Base-by-base conservation (phyloP, 2,329 filamentous ascomycete species). In the Ophiostoma sp. region DNA sequence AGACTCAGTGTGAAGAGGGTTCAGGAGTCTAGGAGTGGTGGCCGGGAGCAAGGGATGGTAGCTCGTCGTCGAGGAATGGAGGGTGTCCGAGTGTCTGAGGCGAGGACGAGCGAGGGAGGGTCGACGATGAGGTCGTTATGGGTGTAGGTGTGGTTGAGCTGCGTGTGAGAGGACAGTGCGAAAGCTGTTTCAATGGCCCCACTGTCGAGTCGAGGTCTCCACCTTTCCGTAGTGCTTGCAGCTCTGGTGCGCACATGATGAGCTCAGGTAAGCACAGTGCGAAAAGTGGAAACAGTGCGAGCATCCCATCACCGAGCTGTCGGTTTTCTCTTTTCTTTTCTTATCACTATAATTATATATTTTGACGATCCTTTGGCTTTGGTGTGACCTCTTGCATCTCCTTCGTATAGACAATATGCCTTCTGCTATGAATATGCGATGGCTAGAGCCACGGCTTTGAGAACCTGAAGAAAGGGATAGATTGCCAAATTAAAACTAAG, bases 51-150 rank as follows among this genome's bases (percentile, higher is more conserved):
- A 62, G 58, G 58, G 58, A 62, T 62, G 14, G 58, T 62, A 62
- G 58, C 14, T 40, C 7, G 38, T 41, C 58, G 58, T 62, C 27
- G 27, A 41, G 38, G 38, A 62, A 62, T 62, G 58, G 18, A 11
- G 49, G 49, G 49, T 55, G 58, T 62, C 58, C 41, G 58, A 62
- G 49, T 55, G 58, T 62, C 58, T 62, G 58, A 62, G 38, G 58
- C 38, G 55, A 27, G 55, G 38, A 38, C 38, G 55, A 27, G 55
- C 27, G 55, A 60, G 36, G 14, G 36, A 27, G 27, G 36, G 11
- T 60, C 12, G 44, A 45, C 7, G 12, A 60, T 60, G 55, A 60
- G 14, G 36, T 60, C 36, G 36, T 38, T 11, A 38, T 60, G 55
- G n/a, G 49, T 55, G 49, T 55, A 27, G 18, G 49, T 18, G 49